Evolutionary conservation across 148 eudicot species (phyloP), one percentile per base, ranked within the genome.

Genomic region (Pharnaceum exiguum): DNA sequence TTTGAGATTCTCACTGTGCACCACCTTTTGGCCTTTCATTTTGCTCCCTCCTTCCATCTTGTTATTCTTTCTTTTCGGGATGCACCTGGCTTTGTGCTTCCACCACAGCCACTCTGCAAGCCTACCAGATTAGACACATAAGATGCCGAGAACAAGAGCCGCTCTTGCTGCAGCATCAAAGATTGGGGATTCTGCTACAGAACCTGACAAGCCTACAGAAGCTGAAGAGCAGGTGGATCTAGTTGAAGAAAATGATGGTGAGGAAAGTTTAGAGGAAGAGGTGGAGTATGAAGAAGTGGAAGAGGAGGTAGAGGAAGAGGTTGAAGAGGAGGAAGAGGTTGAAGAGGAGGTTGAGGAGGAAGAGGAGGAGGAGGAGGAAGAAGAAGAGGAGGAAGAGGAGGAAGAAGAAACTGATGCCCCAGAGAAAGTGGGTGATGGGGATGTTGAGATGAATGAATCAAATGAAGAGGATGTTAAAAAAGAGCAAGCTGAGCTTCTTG

Each of bases 131-230:
- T 75, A 77, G 76, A 73, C 43, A 43, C 36, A 55, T 71, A 84
- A 71, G 72, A 90, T 90, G 98, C 90, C 94, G 32, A 85, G 87
- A 79, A 82, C 95, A 47, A 80, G 83, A 71, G 70, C 83, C 31
- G 23, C 74, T 71, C 46, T 62, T 31, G 69, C 80, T 58, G 74
- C 78, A 70, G 58, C 69, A 36, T 24, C 77, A 33, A 79, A 79
- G 59, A n/a, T n/a, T n/a, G n/a, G n/a, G n/a, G n/a, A n/a, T n/a
- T 55, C 72, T n/a, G 71, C 40, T 51, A 66, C 37, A 35, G 76
- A 66, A 50, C 69, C 75, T 13, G 74, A 67, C 63, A 73, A 76
- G 67, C 43, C 70, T 32, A 65, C 53, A 50, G 82, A 79, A 35
- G 47, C 71, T 46, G 90, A 83, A 57, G 90, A 77, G 66, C 70